Percentiles rank a stretch among this genome's conserved stretches.
Conservation (phyloP, 148 eudicot genomes). For the Bassia scoparia region DNA sequence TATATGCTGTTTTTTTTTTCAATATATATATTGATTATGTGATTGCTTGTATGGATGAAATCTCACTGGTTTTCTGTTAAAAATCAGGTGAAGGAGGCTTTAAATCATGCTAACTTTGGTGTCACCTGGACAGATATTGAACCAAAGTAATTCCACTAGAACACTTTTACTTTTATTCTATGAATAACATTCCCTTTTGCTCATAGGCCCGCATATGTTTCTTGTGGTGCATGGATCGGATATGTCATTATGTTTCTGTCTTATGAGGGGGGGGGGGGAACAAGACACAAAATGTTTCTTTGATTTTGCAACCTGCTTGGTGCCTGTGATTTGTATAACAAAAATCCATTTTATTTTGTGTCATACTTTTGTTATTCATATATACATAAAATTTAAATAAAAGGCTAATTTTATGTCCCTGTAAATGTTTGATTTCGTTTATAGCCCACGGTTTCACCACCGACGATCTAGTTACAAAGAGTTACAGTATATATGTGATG, state of each 20-base stretch:
- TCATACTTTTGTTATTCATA: no score
- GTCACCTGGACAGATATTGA: constrained; percentile 36
- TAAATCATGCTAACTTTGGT: constrained; percentile 45
- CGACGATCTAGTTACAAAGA: constrained; percentile 85
- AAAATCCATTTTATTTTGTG: no score
- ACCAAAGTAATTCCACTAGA: constrained; percentile 46
- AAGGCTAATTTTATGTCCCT: not conserved
- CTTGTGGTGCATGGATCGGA: not conserved
- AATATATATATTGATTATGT: not conserved
- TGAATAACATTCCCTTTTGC: no score
- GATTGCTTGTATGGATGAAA: not conserved
- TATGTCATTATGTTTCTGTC: not conserved
- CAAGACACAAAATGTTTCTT: no score
- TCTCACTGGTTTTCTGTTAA: not conserved
- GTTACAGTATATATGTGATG: constrained; percentile 87
- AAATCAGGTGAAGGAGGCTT: constrained; percentile 74
- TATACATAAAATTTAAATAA: not conserved
- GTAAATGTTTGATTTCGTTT: constrained; percentile 15
- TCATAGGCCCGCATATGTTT: no score
- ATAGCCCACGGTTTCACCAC: constrained; percentile 66
- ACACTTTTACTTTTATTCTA: not conserved
- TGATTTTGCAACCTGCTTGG: not conserved
- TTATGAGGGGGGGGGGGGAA: no score
- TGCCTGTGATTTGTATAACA: not conserved
- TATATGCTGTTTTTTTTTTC: constrained; percentile 8